Evolutionary conservation across 768 basidiomycete species (phyloP).

Genomic region (Austroboletus eburneus): DNA sequence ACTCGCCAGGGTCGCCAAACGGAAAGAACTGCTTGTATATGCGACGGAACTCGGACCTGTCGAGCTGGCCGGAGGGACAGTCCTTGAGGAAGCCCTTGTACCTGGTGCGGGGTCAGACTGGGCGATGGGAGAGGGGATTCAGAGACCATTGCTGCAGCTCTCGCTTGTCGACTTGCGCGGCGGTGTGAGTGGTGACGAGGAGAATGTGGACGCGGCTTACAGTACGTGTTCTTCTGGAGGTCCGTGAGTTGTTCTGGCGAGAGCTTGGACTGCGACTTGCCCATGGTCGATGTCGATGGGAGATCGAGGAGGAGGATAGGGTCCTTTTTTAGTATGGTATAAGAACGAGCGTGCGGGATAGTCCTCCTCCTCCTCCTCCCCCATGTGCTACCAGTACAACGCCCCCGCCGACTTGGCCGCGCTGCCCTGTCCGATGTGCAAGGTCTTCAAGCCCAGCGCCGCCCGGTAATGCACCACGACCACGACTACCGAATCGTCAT

Average conservation of each 20-base stretch:
- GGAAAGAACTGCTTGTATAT: slow-evolving; percentile 99
- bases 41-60: slow-evolving; percentile 91
- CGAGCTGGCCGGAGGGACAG: slow-evolving; percentile 94
- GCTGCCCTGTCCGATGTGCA: slow-evolving; percentile 78
- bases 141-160: slow-evolving; percentile 91
- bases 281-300: slow-evolving; percentile 59
- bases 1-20: slow-evolving; percentile 94
- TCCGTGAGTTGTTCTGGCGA: slow-evolving; percentile 90
- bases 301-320: not conserved
- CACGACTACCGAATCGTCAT: slow-evolving; percentile 7
- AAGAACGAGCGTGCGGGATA: slow-evolving; percentile 14
- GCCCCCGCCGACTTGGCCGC: slow-evolving; percentile 63
- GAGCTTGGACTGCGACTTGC: slow-evolving; percentile 95
- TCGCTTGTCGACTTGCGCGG: slow-evolving; percentile 78
- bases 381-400: slow-evolving; percentile 71
- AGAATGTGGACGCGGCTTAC: slow-evolving; percentile 41
- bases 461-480: slow-evolving; percentile 42
- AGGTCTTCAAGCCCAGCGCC: slow-evolving; percentile 62
- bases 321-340: slow-evolving; percentile 33
- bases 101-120: slow-evolving; percentile 43
- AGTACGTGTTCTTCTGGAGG: slow-evolving; percentile 97
- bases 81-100: slow-evolving; percentile 99
- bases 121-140: slow-evolving; percentile 4
- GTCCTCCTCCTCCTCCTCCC: slow-evolving; percentile 14
- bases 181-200: slow-evolving; percentile 15